A percentile compares a stretch with the other conserved stretches of the same genome.
phyloP scores from a whole-genome alignment of 1,284 basidiomycete genomes.

The Cryptococcus depauperatus region DNA sequence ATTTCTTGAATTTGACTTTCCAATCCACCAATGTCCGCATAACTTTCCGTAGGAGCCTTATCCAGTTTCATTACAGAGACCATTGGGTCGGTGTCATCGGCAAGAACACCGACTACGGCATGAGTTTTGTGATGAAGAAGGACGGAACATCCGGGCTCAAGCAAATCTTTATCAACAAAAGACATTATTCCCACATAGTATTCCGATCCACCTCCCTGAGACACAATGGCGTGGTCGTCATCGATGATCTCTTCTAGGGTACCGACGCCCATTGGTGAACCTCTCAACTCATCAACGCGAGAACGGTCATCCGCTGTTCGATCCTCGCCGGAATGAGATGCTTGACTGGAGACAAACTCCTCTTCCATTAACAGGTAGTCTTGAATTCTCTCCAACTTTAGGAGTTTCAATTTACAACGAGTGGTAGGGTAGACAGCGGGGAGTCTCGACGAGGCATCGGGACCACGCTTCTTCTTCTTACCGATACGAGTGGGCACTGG shows the following conservation, averaged over 20 bases:
- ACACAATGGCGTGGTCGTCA: conserved; percentile 99
- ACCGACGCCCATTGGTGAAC: conserved; percentile 93
- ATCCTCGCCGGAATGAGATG: conserved; percentile 76
- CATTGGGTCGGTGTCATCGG: conserved; percentile 95
- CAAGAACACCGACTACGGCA: conserved; percentile 87
- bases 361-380: conserved; percentile 96
- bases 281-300: conserved; percentile 88
- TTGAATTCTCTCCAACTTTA: conserved; percentile 96
- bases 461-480: conserved; percentile 90
- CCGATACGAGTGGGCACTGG: conserved; percentile 95
- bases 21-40: conserved; percentile 95
- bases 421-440: conserved; percentile 92
- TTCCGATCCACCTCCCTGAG: conserved; percentile 88
- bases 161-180: conserved; percentile 96
- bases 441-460: conserved; percentile 82
- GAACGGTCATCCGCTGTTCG: conserved; percentile 93
- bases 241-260: conserved; percentile 99
- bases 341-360: conserved; percentile 95
- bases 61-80: conserved; percentile 98
- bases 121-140: conserved; percentile 95
- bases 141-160: conserved; percentile 94
- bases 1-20: conserved; percentile 98
- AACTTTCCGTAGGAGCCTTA: conserved; percentile 97
- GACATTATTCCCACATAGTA: conserved; percentile 98
- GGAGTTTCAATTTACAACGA: conserved; percentile 86